Evolutionary conservation across 495 filamentous ascomycete species (phyloP), one percentile per base, ranked within the genome.

Genomic region (Trichoderma gamsii): DNA sequence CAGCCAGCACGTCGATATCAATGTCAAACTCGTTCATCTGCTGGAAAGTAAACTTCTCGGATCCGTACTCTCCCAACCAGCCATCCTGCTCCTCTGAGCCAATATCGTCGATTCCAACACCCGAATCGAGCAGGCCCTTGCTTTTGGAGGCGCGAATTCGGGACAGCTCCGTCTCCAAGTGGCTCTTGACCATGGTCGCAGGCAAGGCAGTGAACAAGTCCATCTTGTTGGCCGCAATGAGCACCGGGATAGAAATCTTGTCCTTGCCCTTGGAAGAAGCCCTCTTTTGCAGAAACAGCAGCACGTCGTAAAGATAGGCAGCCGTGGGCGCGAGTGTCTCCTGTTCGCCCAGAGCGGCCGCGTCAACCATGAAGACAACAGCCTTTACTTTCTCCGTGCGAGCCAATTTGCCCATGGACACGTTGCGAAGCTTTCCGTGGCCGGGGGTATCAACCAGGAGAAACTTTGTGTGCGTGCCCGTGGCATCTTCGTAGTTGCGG

Each of bases 121-220:
- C 90, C 67, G 86, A 87, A 79, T 95, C 92, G 73, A 97, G 74
- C 63, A 98, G 76, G 0, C 93, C 92, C 75, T 91, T 93, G 52
- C 86, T 89, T 73, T 88, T 88, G 21, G 90, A 89, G 71, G 84
- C 84, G 35, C 96, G 84, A 70, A 97, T 88, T 67, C 89, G 84
- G 18, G 89, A 87, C 70, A 98, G 88, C 77, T 97, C 96, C 27
- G 82, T 81, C 76, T 98, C 94, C 12, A 99, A 79, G 63, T 84
- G 84, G 67, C 81, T 85, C 74, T 86, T 88, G 29, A 97, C 92
- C 41, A 96, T 82, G 2, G 84, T 81, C 1, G 91, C 87, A 0
- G 95, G 95, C 63, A 97, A 79, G 13, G 95, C 93, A 0, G 95
- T 98, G 76, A 99, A 99, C 15, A 98, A 80, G 76, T 99, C 95